Conservation (phyloP, 2,329 filamentous ascomycete species). For the Fusarium nodosum region DNA sequence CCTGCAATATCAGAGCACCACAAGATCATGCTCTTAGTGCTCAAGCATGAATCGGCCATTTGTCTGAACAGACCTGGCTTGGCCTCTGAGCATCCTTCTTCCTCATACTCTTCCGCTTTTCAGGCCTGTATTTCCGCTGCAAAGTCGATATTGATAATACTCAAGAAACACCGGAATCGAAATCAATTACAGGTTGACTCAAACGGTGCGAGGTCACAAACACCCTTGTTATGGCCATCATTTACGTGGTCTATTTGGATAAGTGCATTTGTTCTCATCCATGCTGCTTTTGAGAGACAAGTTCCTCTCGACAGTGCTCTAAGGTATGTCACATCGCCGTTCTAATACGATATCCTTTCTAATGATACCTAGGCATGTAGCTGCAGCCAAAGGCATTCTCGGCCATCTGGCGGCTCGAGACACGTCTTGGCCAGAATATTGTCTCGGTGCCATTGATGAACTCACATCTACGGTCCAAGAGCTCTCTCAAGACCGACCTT, state of each 20-base stretch:
- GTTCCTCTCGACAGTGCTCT: conserved; percentile 56
- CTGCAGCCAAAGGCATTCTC: conserved; percentile 49
- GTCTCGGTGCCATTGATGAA: conserved; percentile 52
- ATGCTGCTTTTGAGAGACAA: conserved; percentile 63
- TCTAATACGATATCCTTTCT: accelerated
- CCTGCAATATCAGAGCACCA: conserved; percentile 54
- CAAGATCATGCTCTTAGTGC: conserved; percentile 57
- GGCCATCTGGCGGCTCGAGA: conserved; percentile 49
- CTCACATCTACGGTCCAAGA: conserved; percentile 51
- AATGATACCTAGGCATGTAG: conserved; percentile 45
- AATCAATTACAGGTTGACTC: conserved; percentile 29
- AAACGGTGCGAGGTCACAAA: conserved; percentile 17
- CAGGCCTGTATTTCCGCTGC: conserved; percentile 66
- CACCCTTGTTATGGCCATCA: conserved; percentile 63
- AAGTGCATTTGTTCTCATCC: conserved; percentile 64
- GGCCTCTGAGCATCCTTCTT: conserved; percentile 59
- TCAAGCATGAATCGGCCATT: conserved; percentile 65
- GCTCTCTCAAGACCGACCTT: conserved; percentile 29
- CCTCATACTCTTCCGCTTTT: conserved; percentile 62
- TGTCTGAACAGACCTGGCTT: conserved; percentile 65
- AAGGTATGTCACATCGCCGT: conserved; percentile 50
- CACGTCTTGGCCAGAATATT: conserved; percentile 55
- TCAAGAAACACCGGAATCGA: conserved; percentile 51
- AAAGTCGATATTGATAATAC: conserved; percentile 60
- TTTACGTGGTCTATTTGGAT: conserved; percentile 69